Conservation (phyloP, 805 yeast species). For the Ogataea trehaloabstinens region DNA sequence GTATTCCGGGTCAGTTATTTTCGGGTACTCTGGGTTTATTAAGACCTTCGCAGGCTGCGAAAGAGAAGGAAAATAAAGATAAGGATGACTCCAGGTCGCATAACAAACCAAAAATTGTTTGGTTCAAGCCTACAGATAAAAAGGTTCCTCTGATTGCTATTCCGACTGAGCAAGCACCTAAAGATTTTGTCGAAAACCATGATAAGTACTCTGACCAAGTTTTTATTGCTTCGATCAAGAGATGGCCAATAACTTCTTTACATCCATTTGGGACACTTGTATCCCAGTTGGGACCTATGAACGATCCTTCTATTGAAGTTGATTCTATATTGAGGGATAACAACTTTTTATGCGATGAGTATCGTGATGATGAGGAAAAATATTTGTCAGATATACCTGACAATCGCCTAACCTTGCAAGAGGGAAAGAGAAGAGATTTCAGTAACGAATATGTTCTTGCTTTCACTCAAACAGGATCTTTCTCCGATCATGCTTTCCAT, state of each 20-base stretch:
- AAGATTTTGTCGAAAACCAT: slow-evolving; percentile 90
- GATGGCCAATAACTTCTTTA: slow-evolving; percentile 98
- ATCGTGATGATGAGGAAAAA: slow-evolving; percentile 43
- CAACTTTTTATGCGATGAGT: slow-evolving; percentile 79
- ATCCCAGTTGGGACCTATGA: slow-evolving; percentile 79
- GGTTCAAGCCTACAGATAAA: slow-evolving; percentile 99
- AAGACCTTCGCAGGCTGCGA: slow-evolving; percentile 92
- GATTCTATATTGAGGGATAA: slow-evolving; percentile 88
- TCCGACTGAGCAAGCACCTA: slow-evolving; percentile 97
- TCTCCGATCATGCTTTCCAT: slow-evolving; percentile 79
- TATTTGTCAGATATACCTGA: slow-evolving; percentile 40
- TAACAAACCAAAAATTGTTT: slow-evolving; percentile 85
- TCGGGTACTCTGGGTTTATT: slow-evolving; percentile 91
- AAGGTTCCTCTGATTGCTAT: slow-evolving; percentile 97
- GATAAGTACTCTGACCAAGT: slow-evolving; percentile 76
- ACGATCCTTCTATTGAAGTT: slow-evolving; percentile 73
- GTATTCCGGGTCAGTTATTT: slow-evolving; percentile 95
- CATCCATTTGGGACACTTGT: slow-evolving; percentile 97
- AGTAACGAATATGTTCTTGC: slow-evolving; percentile 62
- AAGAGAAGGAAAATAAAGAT: slow-evolving; percentile 59
- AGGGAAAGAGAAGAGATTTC: slow-evolving; percentile 49
- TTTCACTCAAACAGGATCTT: slow-evolving; percentile 53
- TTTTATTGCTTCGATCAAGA: slow-evolving; percentile 91
- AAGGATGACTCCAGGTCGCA: slow-evolving; percentile 31
- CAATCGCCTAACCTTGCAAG: slow-evolving; percentile 30